These are phyloP conservation scores for Citrus inodora DNA, from an alignment of 345 rosid species.

Conservation along the genomic window DNA sequence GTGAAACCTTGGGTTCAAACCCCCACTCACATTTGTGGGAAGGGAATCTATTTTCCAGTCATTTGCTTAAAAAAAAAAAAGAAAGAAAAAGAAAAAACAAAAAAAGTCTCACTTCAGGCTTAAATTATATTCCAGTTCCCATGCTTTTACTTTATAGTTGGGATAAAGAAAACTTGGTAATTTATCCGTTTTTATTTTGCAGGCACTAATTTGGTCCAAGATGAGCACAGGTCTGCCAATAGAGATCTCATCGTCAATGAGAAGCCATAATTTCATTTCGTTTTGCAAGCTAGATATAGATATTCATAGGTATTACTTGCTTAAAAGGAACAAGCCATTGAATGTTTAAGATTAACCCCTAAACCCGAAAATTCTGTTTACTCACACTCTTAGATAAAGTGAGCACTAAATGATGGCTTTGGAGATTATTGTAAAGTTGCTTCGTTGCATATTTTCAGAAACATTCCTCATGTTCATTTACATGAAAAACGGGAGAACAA, in stretches of 20 bases:
- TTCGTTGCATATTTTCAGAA: conserved; percentile 47
- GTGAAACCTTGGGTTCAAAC: too few species aligned
- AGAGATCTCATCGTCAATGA: conserved; percentile 91
- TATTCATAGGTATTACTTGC: conserved; percentile 66
- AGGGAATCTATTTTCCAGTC: too few species aligned
- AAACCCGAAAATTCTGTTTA: neutral
- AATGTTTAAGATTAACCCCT: neutral
- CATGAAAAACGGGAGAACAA: conserved; percentile 75
- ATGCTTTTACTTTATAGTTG: conserved; percentile 1
- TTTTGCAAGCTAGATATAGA: conserved; percentile 96
- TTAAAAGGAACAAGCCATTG: neutral
- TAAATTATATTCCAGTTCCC: neutral
- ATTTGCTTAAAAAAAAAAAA: too few species aligned
- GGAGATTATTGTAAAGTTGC: neutral
- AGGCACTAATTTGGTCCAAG: conserved; percentile 99
- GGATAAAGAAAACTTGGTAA: conserved; percentile 2
- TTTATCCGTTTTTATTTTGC: conserved; percentile 20
- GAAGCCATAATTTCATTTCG: conserved; percentile 61
- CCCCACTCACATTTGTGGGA: too few species aligned
- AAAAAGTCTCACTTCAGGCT: neutral
- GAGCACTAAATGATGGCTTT: neutral
- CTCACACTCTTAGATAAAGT: neutral
- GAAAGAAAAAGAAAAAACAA: too few species aligned
- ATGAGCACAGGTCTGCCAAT: conserved; percentile 99
- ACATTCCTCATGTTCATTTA: conserved; percentile 83